Evolutionary conservation across 345 rosid genomes (phyloP).

Genomic region (Boechera retrofracta): DNA sequence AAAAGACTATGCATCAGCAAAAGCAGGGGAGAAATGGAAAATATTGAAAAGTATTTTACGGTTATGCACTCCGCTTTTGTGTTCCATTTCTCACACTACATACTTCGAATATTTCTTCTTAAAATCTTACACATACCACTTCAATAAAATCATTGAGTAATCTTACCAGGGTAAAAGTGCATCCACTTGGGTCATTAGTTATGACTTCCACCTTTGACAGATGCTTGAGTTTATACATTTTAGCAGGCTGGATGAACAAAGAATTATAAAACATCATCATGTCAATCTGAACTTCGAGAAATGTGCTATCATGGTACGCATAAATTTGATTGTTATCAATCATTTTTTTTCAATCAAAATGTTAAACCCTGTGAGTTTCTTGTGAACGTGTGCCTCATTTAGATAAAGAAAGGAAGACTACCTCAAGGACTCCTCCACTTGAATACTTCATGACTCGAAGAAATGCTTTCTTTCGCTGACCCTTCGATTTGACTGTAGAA

Average conservation of each 20-base stretch:
- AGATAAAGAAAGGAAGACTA: conserved; percentile 44
- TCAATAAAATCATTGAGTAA: neutral
- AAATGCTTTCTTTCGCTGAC: conserved; percentile 75
- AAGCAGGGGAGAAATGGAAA: conserved; percentile 10
- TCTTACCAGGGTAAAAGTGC: conserved; percentile 90
- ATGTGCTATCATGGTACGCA: conserved; percentile 21
- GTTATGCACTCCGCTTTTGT: neutral
- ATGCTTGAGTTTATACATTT: conserved; percentile 94
- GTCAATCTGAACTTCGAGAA: conserved; percentile 20
- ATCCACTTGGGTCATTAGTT: conserved; percentile 95
- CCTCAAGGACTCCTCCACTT: conserved; percentile 97
- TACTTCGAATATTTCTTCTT: conserved; percentile 21
- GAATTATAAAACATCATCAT: conserved; percentile 27
- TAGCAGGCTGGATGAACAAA: conserved; percentile 73
- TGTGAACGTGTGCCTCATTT: neutral
- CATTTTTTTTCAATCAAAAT: neutral
- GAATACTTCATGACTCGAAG: conserved; percentile 95
- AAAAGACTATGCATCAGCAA: conserved; percentile 49
- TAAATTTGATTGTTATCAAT: neutral
- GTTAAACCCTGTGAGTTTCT: conserved; percentile 7
- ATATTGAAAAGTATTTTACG: conserved; percentile 13
- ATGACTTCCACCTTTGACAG: conserved; percentile 94
- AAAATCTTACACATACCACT: conserved; percentile 2
- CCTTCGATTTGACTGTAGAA: conserved; percentile 75
- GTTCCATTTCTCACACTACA: conserved; percentile 18